phyloP scores from a whole-genome alignment of 768 basidiomycete genomes.

The Kondoa malvinella region DNA sequence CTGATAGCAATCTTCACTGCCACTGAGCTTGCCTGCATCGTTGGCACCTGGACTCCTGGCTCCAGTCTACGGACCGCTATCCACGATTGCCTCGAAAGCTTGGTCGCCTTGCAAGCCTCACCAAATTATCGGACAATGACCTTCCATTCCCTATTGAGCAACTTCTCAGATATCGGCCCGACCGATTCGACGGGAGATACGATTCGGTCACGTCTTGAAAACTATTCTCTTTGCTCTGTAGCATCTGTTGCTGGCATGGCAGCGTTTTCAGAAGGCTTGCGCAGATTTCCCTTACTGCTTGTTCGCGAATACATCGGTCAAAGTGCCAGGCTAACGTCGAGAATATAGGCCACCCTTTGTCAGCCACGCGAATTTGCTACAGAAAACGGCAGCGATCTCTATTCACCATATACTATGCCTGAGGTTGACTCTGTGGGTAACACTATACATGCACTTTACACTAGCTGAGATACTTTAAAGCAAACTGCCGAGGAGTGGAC shows the following conservation, averaged over 20 bases:
- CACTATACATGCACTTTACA: too few relatives aligned
- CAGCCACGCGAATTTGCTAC: too few relatives aligned
- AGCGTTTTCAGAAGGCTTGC: background rate
- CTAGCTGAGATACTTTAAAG: too few relatives aligned
- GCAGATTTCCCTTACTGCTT: background rate
- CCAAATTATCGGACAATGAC: background rate
- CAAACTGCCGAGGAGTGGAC: background rate
- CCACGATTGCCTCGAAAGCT: background rate
- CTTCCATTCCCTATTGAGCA: background rate
- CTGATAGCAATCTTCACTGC: background rate
- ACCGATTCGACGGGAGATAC: too few relatives aligned
- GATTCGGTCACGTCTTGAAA: too few relatives aligned
- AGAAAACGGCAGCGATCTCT: too few relatives aligned
- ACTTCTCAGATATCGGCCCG: background rate
- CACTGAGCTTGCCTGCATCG: background rate
- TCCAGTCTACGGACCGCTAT: background rate
- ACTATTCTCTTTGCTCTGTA: too few relatives aligned
- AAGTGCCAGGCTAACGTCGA: too few relatives aligned
- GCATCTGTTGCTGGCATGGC: background rate
- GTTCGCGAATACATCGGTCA: background rate
- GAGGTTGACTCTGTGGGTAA: too few relatives aligned
- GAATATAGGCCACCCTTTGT: too few relatives aligned
- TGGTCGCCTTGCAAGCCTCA: background rate
- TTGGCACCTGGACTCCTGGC: background rate
- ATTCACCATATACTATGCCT: too few relatives aligned